phyloP scores from a whole-genome alignment of 805 yeast genomes.

The Pichia manshurica region DNA sequence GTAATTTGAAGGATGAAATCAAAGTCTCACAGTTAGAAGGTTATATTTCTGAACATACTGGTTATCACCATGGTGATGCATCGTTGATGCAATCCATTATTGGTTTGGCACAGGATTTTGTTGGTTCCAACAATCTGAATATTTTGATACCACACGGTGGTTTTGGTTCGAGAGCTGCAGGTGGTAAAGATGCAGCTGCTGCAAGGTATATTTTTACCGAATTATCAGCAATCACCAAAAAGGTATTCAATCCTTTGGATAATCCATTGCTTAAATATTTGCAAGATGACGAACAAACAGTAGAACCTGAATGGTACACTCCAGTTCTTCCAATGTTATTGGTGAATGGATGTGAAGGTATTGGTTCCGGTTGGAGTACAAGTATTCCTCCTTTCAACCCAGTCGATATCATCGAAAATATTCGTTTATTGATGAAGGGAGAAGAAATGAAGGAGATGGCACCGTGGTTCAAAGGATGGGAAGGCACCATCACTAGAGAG shows the following conservation, averaged over 20 bases:
- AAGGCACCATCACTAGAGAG: slow-evolving; percentile 62
- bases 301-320: slow-evolving; percentile 92
- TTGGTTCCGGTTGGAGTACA: slow-evolving; percentile 99
- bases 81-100: slow-evolving; percentile 85
- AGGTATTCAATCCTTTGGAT: slow-evolving; percentile 73
- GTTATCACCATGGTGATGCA: slow-evolving; percentile 93
- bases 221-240: slow-evolving; percentile 66
- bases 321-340: slow-evolving; percentile 94
- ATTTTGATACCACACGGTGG: slow-evolving; percentile 86
- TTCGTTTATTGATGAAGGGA: slow-evolving; percentile 66
- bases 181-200: slow-evolving; percentile 99
- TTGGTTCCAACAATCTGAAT: slow-evolving; percentile 87
- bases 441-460: slow-evolving; percentile 65
- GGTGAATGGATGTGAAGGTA: slow-evolving; percentile 96
- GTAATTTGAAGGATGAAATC: slow-evolving; percentile 68
- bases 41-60: slow-evolving; percentile 80
- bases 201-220: slow-evolving; percentile 94
- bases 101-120: slow-evolving; percentile 90
- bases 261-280: slow-evolving; percentile 70
- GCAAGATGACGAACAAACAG: slow-evolving; percentile 88
- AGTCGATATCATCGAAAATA: slow-evolving; percentile 66
- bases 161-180: slow-evolving; percentile 92
- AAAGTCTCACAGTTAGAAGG: slow-evolving; percentile 91
- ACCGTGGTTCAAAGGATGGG: slow-evolving; percentile 98
- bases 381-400: slow-evolving; percentile 90